A percentile compares a stretch with the other conserved stretches of the same genome.
Evolutionary conservation across 371 early-diverging fungal genomes (phyloP).

Genomic region (Mycotypha africana): DNA sequence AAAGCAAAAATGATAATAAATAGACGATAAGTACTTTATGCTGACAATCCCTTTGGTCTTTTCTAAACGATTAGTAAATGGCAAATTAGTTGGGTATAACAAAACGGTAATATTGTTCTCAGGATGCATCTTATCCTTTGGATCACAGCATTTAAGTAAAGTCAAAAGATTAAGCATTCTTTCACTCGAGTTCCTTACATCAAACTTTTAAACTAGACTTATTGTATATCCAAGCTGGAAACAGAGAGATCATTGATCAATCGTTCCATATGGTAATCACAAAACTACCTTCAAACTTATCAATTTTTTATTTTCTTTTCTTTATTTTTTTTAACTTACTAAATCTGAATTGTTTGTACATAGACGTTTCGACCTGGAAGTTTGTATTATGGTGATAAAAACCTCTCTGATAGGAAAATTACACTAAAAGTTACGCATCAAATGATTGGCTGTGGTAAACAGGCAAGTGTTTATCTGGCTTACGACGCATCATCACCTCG

Average conservation of each 20-base stretch:
- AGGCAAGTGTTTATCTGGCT: slow-evolving; percentile 3
- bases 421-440: not conserved
- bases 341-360: not conserved
- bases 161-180: not conserved
- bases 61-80: no score
- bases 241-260: not conserved
- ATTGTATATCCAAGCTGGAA: not conserved
- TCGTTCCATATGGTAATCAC: not conserved
- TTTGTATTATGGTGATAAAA: not conserved
- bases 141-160: slow-evolving; percentile 8
- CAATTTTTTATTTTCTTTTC: no score
- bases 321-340: not conserved
- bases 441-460: not conserved
- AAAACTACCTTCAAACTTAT: no score
- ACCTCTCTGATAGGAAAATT: not conserved
- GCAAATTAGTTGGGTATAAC: not conserved
- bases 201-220: not conserved
- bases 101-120: slow-evolving; percentile 6
- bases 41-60: not conserved
- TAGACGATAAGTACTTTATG: no score
- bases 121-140: slow-evolving; percentile 7
- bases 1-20: no score
- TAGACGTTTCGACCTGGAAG: slow-evolving; percentile 1
- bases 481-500: not conserved
- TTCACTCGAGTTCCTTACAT: not conserved